phyloP scores from a whole-genome alignment of 257 asterid species.

The Eucommia ulmoides region DNA sequence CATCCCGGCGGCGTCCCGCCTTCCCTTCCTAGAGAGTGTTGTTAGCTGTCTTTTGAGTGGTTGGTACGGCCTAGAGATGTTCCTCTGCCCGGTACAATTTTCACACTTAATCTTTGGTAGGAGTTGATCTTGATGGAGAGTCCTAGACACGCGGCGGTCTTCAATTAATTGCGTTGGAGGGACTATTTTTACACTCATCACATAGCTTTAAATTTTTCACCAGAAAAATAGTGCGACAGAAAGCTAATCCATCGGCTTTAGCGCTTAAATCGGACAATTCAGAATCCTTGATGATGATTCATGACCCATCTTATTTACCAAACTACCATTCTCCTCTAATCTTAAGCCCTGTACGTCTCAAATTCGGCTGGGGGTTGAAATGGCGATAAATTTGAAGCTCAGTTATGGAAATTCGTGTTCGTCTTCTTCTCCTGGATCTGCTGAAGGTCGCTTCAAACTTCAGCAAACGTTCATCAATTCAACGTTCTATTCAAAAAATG shows the following conservation, averaged over 20 bases:
- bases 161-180: too few relatives aligned
- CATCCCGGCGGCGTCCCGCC: too few relatives aligned
- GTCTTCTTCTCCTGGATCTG: background rate
- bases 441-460: background rate
- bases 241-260: background rate
- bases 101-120: too few relatives aligned
- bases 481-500: too few relatives aligned
- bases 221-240: background rate
- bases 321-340: background rate
- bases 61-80: too few relatives aligned
- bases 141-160: too few relatives aligned
- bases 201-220: slow-evolving; percentile 16
- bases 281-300: background rate
- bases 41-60: too few relatives aligned
- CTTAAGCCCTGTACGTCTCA: background rate
- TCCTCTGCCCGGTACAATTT: too few relatives aligned
- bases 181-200: too few relatives aligned
- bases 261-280: background rate
- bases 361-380: background rate
- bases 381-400: background rate
- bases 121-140: too few relatives aligned
- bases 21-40: too few relatives aligned
- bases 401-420: background rate
- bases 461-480: background rate
- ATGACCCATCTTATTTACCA: background rate